Percentiles rank a stretch among this genome's conserved stretches.
phyloP scores from a whole-genome alignment of 306 rosid genomes.

The Acacia crassicarpa region DNA sequence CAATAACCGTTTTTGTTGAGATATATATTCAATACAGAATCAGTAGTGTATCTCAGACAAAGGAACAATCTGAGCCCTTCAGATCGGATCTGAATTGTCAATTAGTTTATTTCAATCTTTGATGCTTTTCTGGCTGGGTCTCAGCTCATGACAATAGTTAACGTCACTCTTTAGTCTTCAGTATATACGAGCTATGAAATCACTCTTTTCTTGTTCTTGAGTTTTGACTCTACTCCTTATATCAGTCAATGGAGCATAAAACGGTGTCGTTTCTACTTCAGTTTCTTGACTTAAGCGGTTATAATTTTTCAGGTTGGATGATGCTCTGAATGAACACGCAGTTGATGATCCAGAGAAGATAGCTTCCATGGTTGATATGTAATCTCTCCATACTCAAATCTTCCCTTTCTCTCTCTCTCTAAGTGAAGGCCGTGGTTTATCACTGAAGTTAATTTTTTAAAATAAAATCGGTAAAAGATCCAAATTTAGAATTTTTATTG shows the following conservation, averaged over 20 bases:
- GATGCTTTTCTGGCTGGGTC: not conserved
- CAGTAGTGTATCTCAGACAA: not conserved
- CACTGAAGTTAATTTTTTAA: no score
- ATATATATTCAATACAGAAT: not conserved
- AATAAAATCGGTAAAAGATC: no score
- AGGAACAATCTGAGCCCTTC: conserved; percentile 21
- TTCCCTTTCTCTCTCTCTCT: not conserved
- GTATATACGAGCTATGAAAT: not conserved
- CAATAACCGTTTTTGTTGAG: not conserved
- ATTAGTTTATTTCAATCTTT: not conserved
- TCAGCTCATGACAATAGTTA: not conserved
- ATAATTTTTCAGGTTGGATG: conserved; percentile 47
- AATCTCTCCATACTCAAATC: conserved; percentile 20
- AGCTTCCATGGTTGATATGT: conserved; percentile 84
- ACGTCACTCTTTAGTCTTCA: not conserved
- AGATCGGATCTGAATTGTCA: conserved; percentile 40
- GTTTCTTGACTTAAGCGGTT: not conserved
- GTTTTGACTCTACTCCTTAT: not conserved
- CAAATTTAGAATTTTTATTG: no score
- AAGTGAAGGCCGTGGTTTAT: no score
- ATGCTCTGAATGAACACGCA: conserved; percentile 61
- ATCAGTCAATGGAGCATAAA: not conserved
- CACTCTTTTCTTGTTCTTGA: conserved; percentile 14
- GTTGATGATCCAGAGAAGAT: conserved; percentile 88
- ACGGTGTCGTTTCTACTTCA: conserved; percentile 24